Conservation (phyloP, 768 basidiomycete species). For the Rhizopogon roseolus region DNA sequence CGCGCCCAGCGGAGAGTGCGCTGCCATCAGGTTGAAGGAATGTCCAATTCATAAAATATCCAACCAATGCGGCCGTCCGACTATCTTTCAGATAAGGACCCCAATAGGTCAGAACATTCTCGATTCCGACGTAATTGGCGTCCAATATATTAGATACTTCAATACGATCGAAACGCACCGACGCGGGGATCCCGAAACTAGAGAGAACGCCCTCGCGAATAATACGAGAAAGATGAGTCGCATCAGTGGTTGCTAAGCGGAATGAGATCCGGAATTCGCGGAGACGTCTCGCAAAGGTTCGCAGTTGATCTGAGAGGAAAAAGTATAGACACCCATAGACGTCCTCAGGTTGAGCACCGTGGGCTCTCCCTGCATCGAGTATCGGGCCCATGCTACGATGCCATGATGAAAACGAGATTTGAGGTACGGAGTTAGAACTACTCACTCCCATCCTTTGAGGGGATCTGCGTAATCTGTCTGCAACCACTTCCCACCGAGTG, state of each 20-base stretch:
- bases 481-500: constrained; percentile 40
- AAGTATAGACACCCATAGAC: constrained; percentile 50
- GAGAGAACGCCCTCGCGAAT: constrained; percentile 20
- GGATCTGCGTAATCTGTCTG: constrained; percentile 37
- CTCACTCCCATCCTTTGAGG: constrained; percentile 47
- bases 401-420: constrained; percentile 1
- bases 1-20: constrained; percentile 5
- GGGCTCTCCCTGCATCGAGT: constrained; percentile 30
- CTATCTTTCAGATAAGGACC: constrained; percentile 30
- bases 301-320: constrained; percentile 35
- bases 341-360: constrained; percentile 37
- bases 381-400: constrained; percentile 34
- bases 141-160: constrained; percentile 47
- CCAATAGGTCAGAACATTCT: constrained; percentile 30
- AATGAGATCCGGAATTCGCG: constrained; percentile 30
- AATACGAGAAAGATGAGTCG: constrained; percentile 34
- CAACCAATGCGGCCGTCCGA: constrained; percentile 29
- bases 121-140: constrained; percentile 35
- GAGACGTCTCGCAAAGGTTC: constrained; percentile 31
- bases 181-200: constrained; percentile 15
- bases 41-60: constrained; percentile 49
- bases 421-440: neutral
- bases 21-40: neutral
- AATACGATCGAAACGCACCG: constrained; percentile 38
- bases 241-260: constrained; percentile 30